Conservation (phyloP, 2,329 filamentous ascomycete genomes). For the Biscogniauxia sp. region DNA sequence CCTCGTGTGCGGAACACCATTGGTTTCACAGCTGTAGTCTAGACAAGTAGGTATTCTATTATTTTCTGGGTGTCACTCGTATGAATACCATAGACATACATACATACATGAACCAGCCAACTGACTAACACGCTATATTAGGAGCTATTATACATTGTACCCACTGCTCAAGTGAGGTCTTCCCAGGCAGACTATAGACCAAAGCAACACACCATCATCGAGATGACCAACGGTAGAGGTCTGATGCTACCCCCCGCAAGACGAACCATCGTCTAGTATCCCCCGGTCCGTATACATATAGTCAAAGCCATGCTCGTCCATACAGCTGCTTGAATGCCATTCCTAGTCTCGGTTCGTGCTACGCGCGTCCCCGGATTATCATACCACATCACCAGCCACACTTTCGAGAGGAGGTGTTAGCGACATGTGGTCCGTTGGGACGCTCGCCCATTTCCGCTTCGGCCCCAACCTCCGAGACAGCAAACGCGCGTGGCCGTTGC, state of each 20-base stretch:
- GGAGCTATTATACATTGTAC: neutral
- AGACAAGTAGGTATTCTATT: neutral
- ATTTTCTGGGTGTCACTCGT: neutral
- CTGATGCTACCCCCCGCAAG: neutral
- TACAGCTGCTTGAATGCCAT: neutral
- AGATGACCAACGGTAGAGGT: neutral
- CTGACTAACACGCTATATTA: neutral
- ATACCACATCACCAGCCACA: neutral
- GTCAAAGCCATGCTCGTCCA: neutral
- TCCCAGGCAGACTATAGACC: neutral
- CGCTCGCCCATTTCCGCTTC: constrained; percentile 14
- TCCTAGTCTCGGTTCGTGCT: neutral
- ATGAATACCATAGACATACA: neutral
- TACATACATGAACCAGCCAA: neutral
- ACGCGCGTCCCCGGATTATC: neutral
- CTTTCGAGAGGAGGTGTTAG: neutral
- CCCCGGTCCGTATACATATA: neutral
- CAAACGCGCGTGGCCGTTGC: constrained; percentile 17
- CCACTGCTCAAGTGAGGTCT: neutral
- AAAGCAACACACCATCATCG: neutral
- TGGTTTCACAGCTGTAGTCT: neutral
- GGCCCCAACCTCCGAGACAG: constrained; percentile 20
- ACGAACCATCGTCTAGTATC: neutral
- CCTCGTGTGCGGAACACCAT: neutral
- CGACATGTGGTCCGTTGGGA: constrained; percentile 5